phyloP scores from a whole-genome alignment of 2,329 filamentous ascomycete species.

The Exophiala dermatitidis region DNA sequence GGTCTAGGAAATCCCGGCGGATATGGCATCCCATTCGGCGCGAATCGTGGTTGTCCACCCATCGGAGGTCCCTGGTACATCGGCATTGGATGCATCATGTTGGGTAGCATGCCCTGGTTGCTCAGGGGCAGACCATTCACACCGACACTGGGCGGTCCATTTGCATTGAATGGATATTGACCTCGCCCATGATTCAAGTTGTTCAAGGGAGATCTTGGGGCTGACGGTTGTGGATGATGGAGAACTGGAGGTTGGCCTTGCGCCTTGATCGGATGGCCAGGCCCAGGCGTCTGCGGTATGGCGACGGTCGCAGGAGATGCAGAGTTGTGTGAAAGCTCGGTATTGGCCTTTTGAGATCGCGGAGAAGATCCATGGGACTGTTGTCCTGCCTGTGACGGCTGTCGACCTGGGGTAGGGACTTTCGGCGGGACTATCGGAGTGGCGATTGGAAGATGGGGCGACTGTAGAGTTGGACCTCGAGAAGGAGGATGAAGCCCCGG shows the following conservation, averaged over 20 bases:
- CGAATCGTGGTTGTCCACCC: constrained; percentile 48
- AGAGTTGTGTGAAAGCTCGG: constrained; percentile 57
- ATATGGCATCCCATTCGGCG: constrained; percentile 46
- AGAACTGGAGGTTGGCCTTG: constrained; percentile 45
- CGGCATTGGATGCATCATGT: constrained; percentile 48
- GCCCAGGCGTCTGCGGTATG: constrained; percentile 57
- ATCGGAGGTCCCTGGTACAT: constrained; percentile 46
- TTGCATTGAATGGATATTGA: constrained; percentile 46
- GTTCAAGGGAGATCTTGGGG: constrained; percentile 59
- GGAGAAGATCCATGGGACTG: constrained; percentile 65
- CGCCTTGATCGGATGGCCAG: constrained; percentile 58
- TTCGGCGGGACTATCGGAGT: constrained; percentile 82
- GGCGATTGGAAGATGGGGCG: constrained; percentile 70
- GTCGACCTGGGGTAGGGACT: constrained; percentile 69
- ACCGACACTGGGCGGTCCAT: constrained; percentile 48
- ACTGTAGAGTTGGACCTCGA: constrained; percentile 51
- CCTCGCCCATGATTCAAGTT: constrained; percentile 49
- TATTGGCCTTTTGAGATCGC: constrained; percentile 41
- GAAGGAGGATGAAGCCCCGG: constrained; percentile 49
- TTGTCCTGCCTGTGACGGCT: constrained; percentile 71
- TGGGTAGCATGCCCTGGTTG: constrained; percentile 47
- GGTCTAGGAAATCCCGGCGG: constrained; percentile 58
- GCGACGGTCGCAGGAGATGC: constrained; percentile 55
- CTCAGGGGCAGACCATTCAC: constrained; percentile 53
- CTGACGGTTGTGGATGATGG: constrained; percentile 53